Conservation (phyloP, 2,329 filamentous ascomycete genomes). For the Furcasterigmium furcatum region DNA sequence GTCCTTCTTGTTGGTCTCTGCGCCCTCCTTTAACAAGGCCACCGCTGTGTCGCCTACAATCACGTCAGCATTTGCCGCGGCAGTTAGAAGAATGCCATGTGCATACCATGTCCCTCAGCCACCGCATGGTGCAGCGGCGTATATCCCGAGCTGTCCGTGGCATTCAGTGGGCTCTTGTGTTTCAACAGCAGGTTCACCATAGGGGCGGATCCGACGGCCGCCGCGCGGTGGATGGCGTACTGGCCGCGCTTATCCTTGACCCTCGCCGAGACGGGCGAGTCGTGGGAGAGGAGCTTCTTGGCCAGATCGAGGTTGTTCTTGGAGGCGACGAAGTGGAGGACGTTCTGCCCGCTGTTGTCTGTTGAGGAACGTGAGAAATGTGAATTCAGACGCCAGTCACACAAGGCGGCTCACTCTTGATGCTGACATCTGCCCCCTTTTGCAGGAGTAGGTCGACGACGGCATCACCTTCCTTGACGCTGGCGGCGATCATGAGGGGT, state of each 20-base stretch:
- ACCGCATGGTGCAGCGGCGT: constrained; percentile 89
- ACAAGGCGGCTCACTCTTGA: constrained; percentile 63
- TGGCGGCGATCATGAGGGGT: constrained; percentile 77
- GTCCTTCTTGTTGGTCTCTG: constrained; percentile 77
- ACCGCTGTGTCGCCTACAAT: constrained; percentile 78
- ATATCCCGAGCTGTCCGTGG: constrained; percentile 76
- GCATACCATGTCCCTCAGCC: constrained; percentile 67
- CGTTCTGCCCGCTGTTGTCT: constrained; percentile 55
- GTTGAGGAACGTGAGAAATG: no score
- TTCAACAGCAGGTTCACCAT: constrained; percentile 79
- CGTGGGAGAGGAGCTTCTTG: constrained; percentile 69
- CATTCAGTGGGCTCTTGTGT: constrained; percentile 76
- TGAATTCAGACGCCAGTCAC: neutral
- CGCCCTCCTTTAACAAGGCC: constrained; percentile 77
- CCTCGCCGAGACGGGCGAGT: constrained; percentile 68
- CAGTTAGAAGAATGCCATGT: no score
- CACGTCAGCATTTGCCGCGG: no score
- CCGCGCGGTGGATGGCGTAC: constrained; percentile 85
- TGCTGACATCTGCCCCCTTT: constrained; percentile 69
- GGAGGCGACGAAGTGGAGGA: constrained; percentile 86
- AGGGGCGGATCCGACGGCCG: constrained; percentile 83
- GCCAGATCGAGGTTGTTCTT: constrained; percentile 85
- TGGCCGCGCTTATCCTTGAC: constrained; percentile 86
- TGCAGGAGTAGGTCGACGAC: constrained; percentile 65
- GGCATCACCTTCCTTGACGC: constrained; percentile 67